Conservation (phyloP, 2,329 filamentous ascomycete species). For the Cytospora piceicola region DNA sequence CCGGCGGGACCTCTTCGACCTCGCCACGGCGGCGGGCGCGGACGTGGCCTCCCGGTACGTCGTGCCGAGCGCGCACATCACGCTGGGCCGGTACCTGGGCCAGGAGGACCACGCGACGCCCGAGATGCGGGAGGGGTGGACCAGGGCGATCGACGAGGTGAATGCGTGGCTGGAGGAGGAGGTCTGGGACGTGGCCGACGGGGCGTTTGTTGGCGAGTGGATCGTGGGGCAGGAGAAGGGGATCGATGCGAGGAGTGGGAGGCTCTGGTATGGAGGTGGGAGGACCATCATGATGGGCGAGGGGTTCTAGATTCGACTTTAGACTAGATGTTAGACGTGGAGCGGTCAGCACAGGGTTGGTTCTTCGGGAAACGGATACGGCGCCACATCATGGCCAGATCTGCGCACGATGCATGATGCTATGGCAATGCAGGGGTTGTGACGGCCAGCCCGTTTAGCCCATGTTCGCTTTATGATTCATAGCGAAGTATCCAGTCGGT, state of each 20-base stretch:
- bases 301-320: constrained; percentile 53
- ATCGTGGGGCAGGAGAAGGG: constrained; percentile 84
- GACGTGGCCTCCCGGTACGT: constrained; percentile 78
- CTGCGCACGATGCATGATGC: not conserved
- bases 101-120: constrained; percentile 65
- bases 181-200: constrained; percentile 65
- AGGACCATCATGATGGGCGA: constrained; percentile 67
- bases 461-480: not conserved
- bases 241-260: constrained; percentile 73
- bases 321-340: not conserved
- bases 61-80: constrained; percentile 88
- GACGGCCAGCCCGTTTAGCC: not conserved
- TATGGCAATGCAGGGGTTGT: not conserved
- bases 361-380: not conserved
- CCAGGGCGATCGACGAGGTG: constrained; percentile 72
- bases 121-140: constrained; percentile 64
- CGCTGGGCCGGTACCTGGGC: constrained; percentile 78
- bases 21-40: constrained; percentile 65
- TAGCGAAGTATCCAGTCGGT: not conserved
- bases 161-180: constrained; percentile 74
- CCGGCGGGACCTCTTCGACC: constrained; percentile 73
- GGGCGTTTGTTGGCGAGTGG: constrained; percentile 70
- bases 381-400: not conserved
- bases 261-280: constrained; percentile 87
- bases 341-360: not conserved